These are phyloP conservation scores for Phytophthora litchii DNA, from an alignment of 352 stramenopile species.

Conservation along the genomic window DNA sequence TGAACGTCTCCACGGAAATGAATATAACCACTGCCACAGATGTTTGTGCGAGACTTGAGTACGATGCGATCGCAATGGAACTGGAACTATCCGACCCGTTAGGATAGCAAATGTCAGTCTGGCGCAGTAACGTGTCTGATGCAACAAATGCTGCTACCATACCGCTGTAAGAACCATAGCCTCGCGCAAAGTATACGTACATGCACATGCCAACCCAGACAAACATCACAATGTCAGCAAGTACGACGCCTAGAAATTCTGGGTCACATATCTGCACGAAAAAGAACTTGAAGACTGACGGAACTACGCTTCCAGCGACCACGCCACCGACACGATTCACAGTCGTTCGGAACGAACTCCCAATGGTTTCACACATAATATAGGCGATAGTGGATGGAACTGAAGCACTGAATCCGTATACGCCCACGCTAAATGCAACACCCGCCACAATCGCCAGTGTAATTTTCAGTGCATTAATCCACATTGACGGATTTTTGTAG, in stretches of 20 bases:
- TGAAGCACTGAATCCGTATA: constrained; percentile 71
- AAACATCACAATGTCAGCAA: constrained; percentile 64
- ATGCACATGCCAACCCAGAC: constrained; percentile 76
- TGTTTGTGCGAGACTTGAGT: constrained; percentile 76
- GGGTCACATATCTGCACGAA: constrained; percentile 66
- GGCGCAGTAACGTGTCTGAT: constrained; percentile 62
- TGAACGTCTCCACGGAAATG: constrained; percentile 63
- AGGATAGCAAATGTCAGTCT: constrained; percentile 58
- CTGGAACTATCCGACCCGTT: constrained; percentile 43
- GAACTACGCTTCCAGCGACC: constrained; percentile 72
- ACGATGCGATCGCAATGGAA: constrained; percentile 64
- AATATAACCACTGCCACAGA: constrained; percentile 78
- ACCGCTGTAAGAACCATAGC: constrained; percentile 68
- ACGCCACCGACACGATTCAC: constrained; percentile 77
- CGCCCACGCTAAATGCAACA: constrained; percentile 67
- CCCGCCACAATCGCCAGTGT: constrained; percentile 61
- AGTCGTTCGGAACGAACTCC: constrained; percentile 72
- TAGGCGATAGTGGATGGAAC: constrained; percentile 63
- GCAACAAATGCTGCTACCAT: constrained; percentile 76
- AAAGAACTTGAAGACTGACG: constrained; percentile 83
- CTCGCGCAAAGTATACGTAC: constrained; percentile 65
- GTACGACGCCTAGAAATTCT: constrained; percentile 37
- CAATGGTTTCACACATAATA: constrained; percentile 75
- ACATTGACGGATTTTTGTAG: constrained; percentile 11
- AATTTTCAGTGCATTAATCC: constrained; percentile 8